These are phyloP conservation scores for Penicillium glabrum DNA, from an alignment of 2,329 filamentous ascomycete species.

Conservation along the genomic window DNA sequence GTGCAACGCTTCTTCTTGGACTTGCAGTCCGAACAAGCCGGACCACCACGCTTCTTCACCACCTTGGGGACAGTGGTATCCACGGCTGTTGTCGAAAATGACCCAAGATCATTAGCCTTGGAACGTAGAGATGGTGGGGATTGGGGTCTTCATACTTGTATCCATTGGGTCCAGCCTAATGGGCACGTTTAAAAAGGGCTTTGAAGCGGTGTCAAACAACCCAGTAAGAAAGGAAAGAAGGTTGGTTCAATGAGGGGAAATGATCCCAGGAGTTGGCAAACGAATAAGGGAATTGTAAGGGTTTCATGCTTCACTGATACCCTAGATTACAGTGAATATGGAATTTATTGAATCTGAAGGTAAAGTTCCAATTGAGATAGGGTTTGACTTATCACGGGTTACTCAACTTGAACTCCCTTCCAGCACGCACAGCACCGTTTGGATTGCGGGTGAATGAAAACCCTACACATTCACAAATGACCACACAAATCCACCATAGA, in stretches of 20 bases:
- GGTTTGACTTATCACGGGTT: not conserved
- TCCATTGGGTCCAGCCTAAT: not conserved
- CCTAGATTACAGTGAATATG: not conserved
- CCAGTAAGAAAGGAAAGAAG: not conserved
- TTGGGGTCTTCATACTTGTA: not conserved
- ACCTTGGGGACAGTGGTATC: not conserved
- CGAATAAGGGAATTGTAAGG: not conserved
- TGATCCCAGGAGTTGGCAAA: not conserved
- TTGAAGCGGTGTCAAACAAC: not conserved
- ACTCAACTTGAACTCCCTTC: not conserved
- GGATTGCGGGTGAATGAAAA: no score
- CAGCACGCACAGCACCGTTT: not conserved
- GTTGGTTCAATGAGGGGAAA: not conserved
- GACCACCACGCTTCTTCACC: not conserved
- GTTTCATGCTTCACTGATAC: not conserved
- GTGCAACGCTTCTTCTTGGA: conserved; percentile 28
- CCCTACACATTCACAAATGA: no score
- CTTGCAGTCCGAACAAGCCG: conserved; percentile 22
- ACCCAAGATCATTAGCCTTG: not conserved
- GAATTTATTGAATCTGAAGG: not conserved
- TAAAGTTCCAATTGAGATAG: not conserved
- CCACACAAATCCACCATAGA: not conserved
- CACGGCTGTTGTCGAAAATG: not conserved
- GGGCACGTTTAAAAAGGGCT: not conserved
- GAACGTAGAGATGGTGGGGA: not conserved